phyloP scores from a whole-genome alignment of 495 filamentous ascomycete species.

The Penicillium odoratum region DNA sequence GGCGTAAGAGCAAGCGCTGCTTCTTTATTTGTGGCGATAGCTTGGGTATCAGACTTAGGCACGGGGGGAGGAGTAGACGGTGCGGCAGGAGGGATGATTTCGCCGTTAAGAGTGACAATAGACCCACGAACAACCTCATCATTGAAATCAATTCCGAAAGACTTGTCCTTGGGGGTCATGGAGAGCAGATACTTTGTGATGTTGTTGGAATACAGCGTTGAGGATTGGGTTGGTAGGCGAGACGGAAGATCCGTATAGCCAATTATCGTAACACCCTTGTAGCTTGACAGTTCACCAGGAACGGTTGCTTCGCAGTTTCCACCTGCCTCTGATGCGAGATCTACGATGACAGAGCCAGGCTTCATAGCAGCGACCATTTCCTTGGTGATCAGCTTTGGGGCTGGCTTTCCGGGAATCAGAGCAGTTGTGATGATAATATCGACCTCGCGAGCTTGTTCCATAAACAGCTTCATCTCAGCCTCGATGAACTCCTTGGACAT shows the following conservation, averaged over 20 bases:
- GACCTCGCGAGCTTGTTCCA: constrained; percentile 77
- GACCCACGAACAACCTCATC: constrained; percentile 80
- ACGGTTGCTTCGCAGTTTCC: constrained; percentile 78
- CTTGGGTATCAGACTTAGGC: constrained; percentile 50
- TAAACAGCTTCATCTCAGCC: constrained; percentile 83
- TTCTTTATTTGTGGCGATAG: constrained; percentile 49
- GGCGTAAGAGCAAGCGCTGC: constrained; percentile 66
- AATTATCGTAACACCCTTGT: constrained; percentile 78
- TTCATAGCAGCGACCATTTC: constrained; percentile 80
- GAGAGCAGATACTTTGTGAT: constrained; percentile 80
- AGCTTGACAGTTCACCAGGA: constrained; percentile 62
- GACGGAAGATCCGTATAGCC: constrained; percentile 84
- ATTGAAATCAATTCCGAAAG: constrained; percentile 70
- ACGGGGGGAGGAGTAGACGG: constrained; percentile 68
- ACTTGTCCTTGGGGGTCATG: constrained; percentile 69
- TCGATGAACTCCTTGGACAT: constrained; percentile 90
- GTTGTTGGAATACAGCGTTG: constrained; percentile 83
- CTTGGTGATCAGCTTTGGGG: constrained; percentile 74
- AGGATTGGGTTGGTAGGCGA: constrained; percentile 75
- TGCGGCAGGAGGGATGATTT: constrained; percentile 70
- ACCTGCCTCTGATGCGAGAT: constrained; percentile 77
- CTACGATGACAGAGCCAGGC: constrained; percentile 76
- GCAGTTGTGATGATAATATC: constrained; percentile 86
- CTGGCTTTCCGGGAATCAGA: constrained; percentile 72
- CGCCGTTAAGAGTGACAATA: constrained; percentile 72